Conservation (phyloP, 1,284 basidiomycete species). For the Ceratobasidium sp. region DNA sequence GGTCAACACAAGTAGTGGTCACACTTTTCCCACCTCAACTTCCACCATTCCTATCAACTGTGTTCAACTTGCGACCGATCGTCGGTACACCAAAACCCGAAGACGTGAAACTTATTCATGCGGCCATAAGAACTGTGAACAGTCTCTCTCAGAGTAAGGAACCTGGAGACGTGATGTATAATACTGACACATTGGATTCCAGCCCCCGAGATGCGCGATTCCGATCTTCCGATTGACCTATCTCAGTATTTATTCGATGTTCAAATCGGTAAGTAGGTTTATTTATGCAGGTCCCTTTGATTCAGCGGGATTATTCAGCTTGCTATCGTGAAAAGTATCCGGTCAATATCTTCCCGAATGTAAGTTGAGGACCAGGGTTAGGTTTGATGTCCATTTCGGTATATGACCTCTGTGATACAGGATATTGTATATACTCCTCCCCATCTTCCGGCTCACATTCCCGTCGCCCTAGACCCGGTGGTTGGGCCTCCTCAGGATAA, state of each 20-base stretch:
- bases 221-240: not conserved
- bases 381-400: not conserved
- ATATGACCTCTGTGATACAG: not conserved
- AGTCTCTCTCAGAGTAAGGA: not conserved
- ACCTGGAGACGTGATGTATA: too few species aligned
- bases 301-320: not conserved
- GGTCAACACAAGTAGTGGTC: too few species aligned
- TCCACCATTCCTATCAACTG: not conserved
- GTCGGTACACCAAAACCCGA: not conserved
- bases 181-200: too few species aligned
- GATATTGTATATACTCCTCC: constrained; percentile 6
- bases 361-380: too few species aligned
- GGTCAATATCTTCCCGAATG: not conserved
- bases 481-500: not conserved
- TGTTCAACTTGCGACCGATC: not conserved
- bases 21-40: too few species aligned
- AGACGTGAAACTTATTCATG: constrained; percentile 5
- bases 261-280: constrained; percentile 10
- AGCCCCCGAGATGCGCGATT: not conserved
- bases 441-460: not conserved
- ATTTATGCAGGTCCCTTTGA: not conserved
- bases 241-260: not conserved
- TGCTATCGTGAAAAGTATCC: constrained; percentile 6
- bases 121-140: not conserved
- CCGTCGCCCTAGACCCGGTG: not conserved